Evolutionary conservation across 768 basidiomycete genomes (phyloP).

Genomic region (Cantharellus cinnabarinus): DNA sequence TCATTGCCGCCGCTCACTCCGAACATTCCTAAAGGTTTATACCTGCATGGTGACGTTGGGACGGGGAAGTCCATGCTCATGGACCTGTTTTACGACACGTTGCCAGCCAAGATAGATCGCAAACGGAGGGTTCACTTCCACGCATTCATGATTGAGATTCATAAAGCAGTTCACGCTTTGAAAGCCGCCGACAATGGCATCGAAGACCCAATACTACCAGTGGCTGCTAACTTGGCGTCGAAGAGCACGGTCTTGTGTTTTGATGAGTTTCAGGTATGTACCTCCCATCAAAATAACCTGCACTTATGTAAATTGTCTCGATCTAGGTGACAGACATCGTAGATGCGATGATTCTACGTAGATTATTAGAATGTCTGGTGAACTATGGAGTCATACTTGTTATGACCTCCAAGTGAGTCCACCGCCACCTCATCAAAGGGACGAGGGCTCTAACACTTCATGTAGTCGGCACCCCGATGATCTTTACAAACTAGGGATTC

Average conservation of each 20-base stretch:
- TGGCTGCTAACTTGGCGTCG: slow-evolving; percentile 67
- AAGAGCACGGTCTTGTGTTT: slow-evolving; percentile 82
- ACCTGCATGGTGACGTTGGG: slow-evolving; percentile 91
- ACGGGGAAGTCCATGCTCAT: slow-evolving; percentile 99
- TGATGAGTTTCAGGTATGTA: slow-evolving; percentile 85
- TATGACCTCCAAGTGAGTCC: slow-evolving; percentile 78
- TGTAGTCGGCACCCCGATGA: slow-evolving; percentile 88
- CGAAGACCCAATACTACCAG: slow-evolving; percentile 71
- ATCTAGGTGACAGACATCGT: slow-evolving; percentile 87
- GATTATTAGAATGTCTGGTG: slow-evolving; percentile 69
- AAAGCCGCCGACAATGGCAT: slow-evolving; percentile 25
- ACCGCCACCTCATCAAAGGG: no score
- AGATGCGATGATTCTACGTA: slow-evolving; percentile 91
- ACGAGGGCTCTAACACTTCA: neutral
- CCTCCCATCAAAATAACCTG: neutral
- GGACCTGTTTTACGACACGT: slow-evolving; percentile 85
- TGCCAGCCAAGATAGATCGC: slow-evolving; percentile 40
- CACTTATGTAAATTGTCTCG: neutral
- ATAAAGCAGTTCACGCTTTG: slow-evolving; percentile 73
- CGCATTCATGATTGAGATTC: slow-evolving; percentile 97
- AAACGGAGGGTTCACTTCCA: slow-evolving; percentile 94
- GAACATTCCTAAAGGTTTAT: slow-evolving; percentile 42
- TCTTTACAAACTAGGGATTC: slow-evolving; percentile 96
- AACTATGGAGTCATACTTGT: slow-evolving; percentile 82
- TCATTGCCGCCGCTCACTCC: neutral